Percentiles rank a stretch among this genome's conserved stretches.
phyloP scores from a whole-genome alignment of 306 rosid species.

The Trifolium pratense region DNA sequence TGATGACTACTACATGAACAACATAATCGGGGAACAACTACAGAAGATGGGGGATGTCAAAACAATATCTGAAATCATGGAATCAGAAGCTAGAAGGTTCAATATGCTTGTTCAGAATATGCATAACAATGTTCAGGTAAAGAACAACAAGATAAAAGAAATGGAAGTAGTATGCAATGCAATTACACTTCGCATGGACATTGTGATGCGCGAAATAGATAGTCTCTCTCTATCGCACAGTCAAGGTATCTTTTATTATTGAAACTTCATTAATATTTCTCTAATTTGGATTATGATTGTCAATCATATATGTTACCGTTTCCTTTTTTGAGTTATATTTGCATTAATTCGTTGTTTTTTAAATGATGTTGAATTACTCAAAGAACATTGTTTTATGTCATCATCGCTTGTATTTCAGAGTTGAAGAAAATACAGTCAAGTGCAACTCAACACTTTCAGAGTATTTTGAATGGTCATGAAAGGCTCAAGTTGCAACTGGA shows the following conservation, averaged over 20 bases:
- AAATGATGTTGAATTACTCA: slow-evolving; percentile 31
- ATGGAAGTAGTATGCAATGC: slow-evolving; percentile 69
- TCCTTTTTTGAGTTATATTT: not conserved
- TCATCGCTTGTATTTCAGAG: slow-evolving; percentile 57
- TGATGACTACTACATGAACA: slow-evolving; percentile 67
- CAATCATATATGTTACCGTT: slow-evolving; percentile 12
- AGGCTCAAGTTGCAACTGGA: slow-evolving; percentile 80
- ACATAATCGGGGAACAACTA: slow-evolving; percentile 74
- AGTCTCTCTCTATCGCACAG: slow-evolving; percentile 67
- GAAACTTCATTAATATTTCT: slow-evolving; percentile 20
- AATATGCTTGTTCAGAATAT: slow-evolving; percentile 69
- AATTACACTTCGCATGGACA: slow-evolving; percentile 60
- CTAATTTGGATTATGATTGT: slow-evolving; percentile 9
- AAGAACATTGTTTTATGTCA: slow-evolving; percentile 32
- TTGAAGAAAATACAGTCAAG: slow-evolving; percentile 80
- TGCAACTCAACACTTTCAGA: slow-evolving; percentile 86
- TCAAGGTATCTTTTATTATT: slow-evolving; percentile 54
- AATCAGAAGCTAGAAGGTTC: slow-evolving; percentile 77
- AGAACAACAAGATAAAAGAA: slow-evolving; percentile 68
- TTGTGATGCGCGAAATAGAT: slow-evolving; percentile 63
- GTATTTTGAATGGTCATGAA: slow-evolving; percentile 78
- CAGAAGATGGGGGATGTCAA: slow-evolving; percentile 76
- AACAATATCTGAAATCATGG: slow-evolving; percentile 74
- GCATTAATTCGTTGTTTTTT: slow-evolving; percentile 18
- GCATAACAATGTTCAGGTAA: slow-evolving; percentile 65